phyloP scores from a whole-genome alignment of 2,329 filamentous ascomycete species.

The Cordyceps fumosorosea region DNA sequence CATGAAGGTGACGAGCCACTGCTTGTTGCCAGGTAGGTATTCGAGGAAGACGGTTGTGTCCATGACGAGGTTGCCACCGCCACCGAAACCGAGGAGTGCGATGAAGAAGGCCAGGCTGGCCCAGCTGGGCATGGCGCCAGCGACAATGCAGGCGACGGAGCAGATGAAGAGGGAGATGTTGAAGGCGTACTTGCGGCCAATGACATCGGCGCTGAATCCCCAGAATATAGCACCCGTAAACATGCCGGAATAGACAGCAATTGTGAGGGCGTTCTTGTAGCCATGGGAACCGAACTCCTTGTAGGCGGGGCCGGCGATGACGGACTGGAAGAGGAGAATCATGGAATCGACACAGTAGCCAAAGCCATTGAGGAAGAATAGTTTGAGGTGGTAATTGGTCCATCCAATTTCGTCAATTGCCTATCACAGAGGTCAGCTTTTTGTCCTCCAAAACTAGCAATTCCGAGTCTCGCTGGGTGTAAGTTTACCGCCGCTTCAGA shows the following conservation, averaged over 20 bases:
- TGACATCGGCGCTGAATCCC: conserved; percentile 61
- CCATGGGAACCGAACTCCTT: conserved; percentile 50
- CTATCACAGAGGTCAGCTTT: conserved; percentile 18
- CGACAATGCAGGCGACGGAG: conserved; percentile 50
- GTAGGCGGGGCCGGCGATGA: conserved; percentile 52
- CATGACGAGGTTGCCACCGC: conserved; percentile 44
- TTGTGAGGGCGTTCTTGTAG: conserved; percentile 51
- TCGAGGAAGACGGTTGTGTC: conserved; percentile 48
- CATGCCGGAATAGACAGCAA: conserved; percentile 54
- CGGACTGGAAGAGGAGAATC: conserved; percentile 50
- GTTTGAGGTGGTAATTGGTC: conserved; percentile 52
- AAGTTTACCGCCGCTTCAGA: background rate
- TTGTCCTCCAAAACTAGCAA: background rate
- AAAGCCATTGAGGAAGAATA: conserved; percentile 57
- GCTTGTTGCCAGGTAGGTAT: conserved; percentile 40
- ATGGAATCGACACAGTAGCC: conserved; percentile 45
- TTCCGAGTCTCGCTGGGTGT: background rate
- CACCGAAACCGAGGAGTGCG: conserved; percentile 55
- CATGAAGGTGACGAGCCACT: conserved; percentile 41
- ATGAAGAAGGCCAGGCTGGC: conserved; percentile 57
- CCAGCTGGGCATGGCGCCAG: conserved; percentile 63
- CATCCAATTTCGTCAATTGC: conserved; percentile 54
- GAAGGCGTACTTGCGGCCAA: conserved; percentile 62
- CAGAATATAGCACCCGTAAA: conserved; percentile 57
- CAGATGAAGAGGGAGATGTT: conserved; percentile 60